A percentile compares a stretch with the other conserved stretches of the same genome.
Conservation (phyloP, 805 yeast species). For the Candida maesae region DNA sequence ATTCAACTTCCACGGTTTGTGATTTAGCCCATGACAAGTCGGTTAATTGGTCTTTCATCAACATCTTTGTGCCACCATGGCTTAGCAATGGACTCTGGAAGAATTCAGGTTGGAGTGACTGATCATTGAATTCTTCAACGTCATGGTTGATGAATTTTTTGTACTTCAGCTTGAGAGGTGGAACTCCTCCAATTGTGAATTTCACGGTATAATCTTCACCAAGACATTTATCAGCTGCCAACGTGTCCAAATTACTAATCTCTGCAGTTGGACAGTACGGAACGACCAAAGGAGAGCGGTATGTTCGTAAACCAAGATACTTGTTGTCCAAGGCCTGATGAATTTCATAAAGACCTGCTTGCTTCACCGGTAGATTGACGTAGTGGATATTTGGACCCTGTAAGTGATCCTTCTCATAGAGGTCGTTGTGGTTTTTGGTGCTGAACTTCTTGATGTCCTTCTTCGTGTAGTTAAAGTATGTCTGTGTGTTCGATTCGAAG, state of each 20-base stretch:
- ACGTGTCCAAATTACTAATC: constrained; percentile 36
- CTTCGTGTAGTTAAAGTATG: constrained; percentile 50
- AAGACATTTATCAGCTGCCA: constrained; percentile 51
- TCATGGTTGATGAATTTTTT: constrained; percentile 41
- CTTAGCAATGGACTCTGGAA: constrained; percentile 48
- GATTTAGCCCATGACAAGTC: constrained; percentile 43
- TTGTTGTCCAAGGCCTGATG: constrained; percentile 63
- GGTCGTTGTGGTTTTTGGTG: constrained; percentile 17
- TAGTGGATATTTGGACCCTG: constrained; percentile 42
- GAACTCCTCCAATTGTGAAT: constrained; percentile 66
- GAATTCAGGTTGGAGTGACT: constrained; percentile 46
- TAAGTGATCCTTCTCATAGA: constrained; percentile 26
- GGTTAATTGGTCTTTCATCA: constrained; percentile 32
- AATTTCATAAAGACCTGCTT: constrained; percentile 78
- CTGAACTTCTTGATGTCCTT: constrained; percentile 46
- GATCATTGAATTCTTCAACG: constrained; percentile 35
- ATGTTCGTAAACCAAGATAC: constrained; percentile 55
- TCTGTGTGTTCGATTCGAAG: constrained; percentile 46
- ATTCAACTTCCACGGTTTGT: constrained; percentile 38
- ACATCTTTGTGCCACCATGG: constrained; percentile 25
- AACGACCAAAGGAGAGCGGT: constrained; percentile 58
- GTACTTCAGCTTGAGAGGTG: constrained; percentile 66
- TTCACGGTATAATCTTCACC: constrained; percentile 51
- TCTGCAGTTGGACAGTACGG: constrained; percentile 76
- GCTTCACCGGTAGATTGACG: constrained; percentile 57